Conservation (phyloP, 1,139 yeast species). For the Nakaseomyces glabratus region DNA sequence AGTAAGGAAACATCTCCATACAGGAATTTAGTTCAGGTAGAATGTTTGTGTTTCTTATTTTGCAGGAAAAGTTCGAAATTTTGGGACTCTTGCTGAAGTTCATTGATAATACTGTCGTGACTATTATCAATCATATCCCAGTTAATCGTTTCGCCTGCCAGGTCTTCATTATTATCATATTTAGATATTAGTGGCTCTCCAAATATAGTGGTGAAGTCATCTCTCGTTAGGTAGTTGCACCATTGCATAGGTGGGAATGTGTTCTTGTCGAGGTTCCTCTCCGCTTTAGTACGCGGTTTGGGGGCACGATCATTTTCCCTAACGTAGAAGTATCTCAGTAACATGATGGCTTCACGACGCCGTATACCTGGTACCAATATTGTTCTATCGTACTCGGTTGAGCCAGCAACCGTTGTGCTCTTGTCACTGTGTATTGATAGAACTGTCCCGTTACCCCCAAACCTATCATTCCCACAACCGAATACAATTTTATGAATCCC, state of each 20-base stretch:
- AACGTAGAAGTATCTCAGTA: constrained; percentile 73
- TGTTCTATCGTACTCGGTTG: constrained; percentile 34
- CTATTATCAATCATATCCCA: constrained; percentile 25
- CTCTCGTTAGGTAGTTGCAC: constrained; percentile 38
- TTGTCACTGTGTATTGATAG: constrained; percentile 49
- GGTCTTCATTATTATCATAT: constrained; percentile 29
- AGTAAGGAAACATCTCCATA: too few relatives aligned
- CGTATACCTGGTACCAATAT: constrained; percentile 66
- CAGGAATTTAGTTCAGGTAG: too few relatives aligned
- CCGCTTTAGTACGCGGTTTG: constrained; percentile 62
- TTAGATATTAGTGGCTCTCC: constrained; percentile 37
- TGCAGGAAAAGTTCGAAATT: constrained; percentile 6
- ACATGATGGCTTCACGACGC: constrained; percentile 72
- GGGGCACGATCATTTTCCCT: constrained; percentile 85
- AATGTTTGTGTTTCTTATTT: neutral
- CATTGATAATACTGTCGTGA: constrained; percentile 19
- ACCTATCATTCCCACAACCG: constrained; percentile 91
- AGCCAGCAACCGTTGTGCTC: constrained; percentile 12
- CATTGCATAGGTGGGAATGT: constrained; percentile 54
- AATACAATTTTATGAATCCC: constrained; percentile 66
- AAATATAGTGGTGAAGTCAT: constrained; percentile 41
- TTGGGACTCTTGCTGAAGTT: constrained; percentile 11
- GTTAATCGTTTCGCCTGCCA: constrained; percentile 21
- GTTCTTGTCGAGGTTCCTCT: constrained; percentile 58
- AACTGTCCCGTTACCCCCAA: constrained; percentile 95